phyloP scores from a whole-genome alignment of 352 stramenopile species.

The Phytophthora pseudosyringae region DNA sequence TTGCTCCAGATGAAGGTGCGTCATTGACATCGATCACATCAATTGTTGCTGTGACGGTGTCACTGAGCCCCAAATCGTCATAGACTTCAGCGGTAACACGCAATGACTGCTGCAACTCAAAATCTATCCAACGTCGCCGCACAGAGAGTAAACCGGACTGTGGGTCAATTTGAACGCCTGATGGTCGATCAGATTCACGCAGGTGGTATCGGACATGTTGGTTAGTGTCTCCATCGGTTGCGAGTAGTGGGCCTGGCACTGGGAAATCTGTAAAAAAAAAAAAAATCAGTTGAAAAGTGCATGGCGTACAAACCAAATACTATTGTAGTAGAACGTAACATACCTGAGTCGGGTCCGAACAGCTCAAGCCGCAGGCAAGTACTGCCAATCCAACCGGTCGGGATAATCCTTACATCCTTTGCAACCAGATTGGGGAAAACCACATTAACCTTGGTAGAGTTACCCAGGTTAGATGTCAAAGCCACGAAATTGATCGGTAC shows the following conservation, averaged over 20 bases:
- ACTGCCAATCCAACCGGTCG: constrained; percentile 39
- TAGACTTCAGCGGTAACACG: constrained; percentile 32
- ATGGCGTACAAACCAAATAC: not conserved
- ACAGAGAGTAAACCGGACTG: constrained; percentile 29
- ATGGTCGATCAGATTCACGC: constrained; percentile 25
- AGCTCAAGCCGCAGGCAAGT: constrained; percentile 56
- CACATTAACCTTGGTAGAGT: constrained; percentile 3
- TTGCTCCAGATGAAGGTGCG: constrained; percentile 10
- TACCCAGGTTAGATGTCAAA: not conserved
- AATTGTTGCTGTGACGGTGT: constrained; percentile 18
- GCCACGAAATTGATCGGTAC: constrained; percentile 10
- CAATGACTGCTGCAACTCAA: constrained; percentile 25
- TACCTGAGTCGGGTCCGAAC: constrained; percentile 52
- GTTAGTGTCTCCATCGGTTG: constrained; percentile 20
- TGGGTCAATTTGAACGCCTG: constrained; percentile 36
- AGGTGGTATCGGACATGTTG: constrained; percentile 29
- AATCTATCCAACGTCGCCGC: constrained; percentile 40
- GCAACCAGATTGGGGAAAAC: constrained; percentile 41
- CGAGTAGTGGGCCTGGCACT: constrained; percentile 7
- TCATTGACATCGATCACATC: constrained; percentile 27
- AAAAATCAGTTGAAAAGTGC: constrained; percentile 1
- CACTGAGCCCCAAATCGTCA: constrained; percentile 23
- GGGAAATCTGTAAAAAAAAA: constrained; percentile 22
- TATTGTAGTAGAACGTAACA: not conserved
- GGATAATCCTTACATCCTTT: constrained; percentile 50